These are phyloP conservation scores for Allomyces arbusculus DNA, from an alignment of 192 early-diverging fungal species.

Conservation along the genomic window DNA sequence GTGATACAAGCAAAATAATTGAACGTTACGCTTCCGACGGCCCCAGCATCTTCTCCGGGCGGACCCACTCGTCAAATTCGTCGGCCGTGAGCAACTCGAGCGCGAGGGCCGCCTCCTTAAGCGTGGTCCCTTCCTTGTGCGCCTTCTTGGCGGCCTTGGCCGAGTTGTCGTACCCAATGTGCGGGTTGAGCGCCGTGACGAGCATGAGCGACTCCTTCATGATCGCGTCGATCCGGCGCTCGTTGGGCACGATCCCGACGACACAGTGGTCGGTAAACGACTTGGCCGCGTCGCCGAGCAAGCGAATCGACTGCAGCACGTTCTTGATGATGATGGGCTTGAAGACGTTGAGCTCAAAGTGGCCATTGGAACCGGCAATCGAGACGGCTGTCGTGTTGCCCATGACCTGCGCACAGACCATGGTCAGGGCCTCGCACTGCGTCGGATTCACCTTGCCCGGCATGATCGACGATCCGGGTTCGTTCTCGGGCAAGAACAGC, in stretches of 20 bases:
- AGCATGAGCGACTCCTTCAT: conserved; percentile 92
- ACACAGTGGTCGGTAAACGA: conserved; percentile 96
- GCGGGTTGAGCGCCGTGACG: conserved; percentile 93
- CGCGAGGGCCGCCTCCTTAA: conserved; percentile 78
- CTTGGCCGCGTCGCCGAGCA: conserved; percentile 58
- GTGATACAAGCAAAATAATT: too few relatives aligned
- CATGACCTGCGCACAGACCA: conserved; percentile 97
- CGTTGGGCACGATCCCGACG: conserved; percentile 80
- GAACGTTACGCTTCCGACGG: conserved; percentile 6
- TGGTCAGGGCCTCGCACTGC: conserved; percentile 99
- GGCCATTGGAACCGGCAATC: conserved; percentile 83
- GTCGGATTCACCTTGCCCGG: conserved; percentile 99
- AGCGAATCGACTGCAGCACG: conserved; percentile 77
- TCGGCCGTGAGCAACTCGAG: conserved; percentile 68
- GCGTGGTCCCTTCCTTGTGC: conserved; percentile 63
- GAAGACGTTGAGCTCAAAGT: conserved; percentile 99
- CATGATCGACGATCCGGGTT: conserved; percentile 98
- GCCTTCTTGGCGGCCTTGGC: conserved; percentile 95
- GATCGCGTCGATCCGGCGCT: conserved; percentile 66
- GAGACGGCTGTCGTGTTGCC: conserved; percentile 92
- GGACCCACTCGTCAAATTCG: conserved; percentile 91
- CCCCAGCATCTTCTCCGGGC: conserved; percentile 73
- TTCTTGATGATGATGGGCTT: conserved; percentile 99
- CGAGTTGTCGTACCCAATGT: conserved; percentile 86
- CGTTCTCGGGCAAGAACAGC: conserved; percentile 89